Evolutionary conservation across 306 rosid species (phyloP).

Genomic region (Clitoria ternatea): DNA sequence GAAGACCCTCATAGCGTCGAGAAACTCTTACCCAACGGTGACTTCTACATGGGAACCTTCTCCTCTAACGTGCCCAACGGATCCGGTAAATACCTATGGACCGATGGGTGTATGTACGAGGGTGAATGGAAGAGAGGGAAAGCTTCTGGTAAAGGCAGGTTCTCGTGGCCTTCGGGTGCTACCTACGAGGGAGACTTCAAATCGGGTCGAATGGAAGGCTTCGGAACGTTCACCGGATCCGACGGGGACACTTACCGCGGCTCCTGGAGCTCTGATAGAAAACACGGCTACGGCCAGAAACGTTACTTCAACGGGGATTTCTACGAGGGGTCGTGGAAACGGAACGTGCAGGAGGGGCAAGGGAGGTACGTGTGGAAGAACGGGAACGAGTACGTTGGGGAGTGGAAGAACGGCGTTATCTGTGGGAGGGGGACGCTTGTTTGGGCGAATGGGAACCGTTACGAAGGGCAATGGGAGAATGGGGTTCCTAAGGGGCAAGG

Average conservation of each 20-base stretch:
- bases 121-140: constrained; percentile 92
- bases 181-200: constrained; percentile 91
- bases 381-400: constrained; percentile 82
- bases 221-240: constrained; percentile 77
- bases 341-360: constrained; percentile 73
- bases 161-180: constrained; percentile 97
- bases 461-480: constrained; percentile 87
- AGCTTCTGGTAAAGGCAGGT: constrained; percentile 82
- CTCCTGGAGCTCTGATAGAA: constrained; percentile 68
- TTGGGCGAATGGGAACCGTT: constrained; percentile 84
- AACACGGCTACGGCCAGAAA: constrained; percentile 72
- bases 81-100: constrained; percentile 89
- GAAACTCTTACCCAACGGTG: constrained; percentile 68
- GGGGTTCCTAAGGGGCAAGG: constrained; percentile 83
- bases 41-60: constrained; percentile 81
- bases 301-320: constrained; percentile 78
- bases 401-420: constrained; percentile 82
- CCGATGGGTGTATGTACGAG: constrained; percentile 90
- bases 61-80: constrained; percentile 64
- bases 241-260: constrained; percentile 81
- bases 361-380: constrained; percentile 88
- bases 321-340: constrained; percentile 79
- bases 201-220: constrained; percentile 90
- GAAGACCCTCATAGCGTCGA: too few species aligned
- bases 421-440: constrained; percentile 63